Base-by-base conservation (phyloP, 441 rosid species). In the Gossypium laxum region DNA sequence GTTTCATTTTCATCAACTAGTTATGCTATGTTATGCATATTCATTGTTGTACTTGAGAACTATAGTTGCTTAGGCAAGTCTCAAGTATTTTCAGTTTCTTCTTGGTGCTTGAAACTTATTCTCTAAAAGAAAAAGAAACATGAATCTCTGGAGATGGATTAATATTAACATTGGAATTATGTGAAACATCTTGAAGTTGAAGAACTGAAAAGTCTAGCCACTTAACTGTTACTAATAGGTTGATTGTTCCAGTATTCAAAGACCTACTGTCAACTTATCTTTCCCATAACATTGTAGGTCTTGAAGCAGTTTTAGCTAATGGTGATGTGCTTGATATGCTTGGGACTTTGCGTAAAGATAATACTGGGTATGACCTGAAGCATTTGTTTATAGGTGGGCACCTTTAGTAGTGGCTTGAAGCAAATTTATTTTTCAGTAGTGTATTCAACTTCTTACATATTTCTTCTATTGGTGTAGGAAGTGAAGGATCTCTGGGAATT, bases 401-500 rank as follows among this genome's bases (percentile, higher is more conserved):
- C 60, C 69, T 61, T 18, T 28, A 51, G 19, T 45, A 32, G 38
- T 38, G 28, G 14, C 43, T 69, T 41, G 34, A 28, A 21, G 43
- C 34, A 19, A 50, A 50, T 70, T 18, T 28, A 52, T 28, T 66
- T 71, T 72, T 78, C 26, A 26, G n/a, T 52, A 15, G 73, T 41
- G 66, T 26, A 2, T 38, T 26, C 22, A 59, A 48, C 48, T 22
- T 30, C 64, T 18, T 69, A 58, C 51, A 64, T 75, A 19, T 8
- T 41, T 65, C 52, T 77, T 15, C 69, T 67, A 47, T 30, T 64
- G 45, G 43, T 59, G 79, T 74, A 90, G 97, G 97, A 72, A 86
- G 97, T 82, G 97, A 94, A 84, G 97, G 97, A 76, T 91, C 98
- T 72, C 79, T 91, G 83, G 97, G 97, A 69, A 82, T 93, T 78